Evolutionary conservation across 2,329 filamentous ascomycete species (phyloP).

Genomic region (Aureobasidium musti): DNA sequence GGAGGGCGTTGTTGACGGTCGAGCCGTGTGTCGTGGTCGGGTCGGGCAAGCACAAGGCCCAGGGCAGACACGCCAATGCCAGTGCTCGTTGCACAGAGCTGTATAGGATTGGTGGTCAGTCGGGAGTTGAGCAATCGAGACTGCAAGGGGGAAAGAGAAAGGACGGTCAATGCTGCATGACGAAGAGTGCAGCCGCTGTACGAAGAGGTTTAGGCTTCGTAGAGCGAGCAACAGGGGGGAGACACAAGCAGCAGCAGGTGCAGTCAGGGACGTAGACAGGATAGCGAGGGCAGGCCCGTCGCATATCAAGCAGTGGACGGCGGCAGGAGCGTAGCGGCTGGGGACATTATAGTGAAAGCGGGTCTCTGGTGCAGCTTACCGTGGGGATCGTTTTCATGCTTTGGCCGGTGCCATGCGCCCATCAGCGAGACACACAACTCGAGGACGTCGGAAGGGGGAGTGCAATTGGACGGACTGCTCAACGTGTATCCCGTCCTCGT

Average conservation of each 20-base stretch:
- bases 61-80: constrained; percentile 60
- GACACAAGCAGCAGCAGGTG: constrained; percentile 1
- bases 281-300: constrained; percentile 16
- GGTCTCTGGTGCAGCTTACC: constrained; percentile 39
- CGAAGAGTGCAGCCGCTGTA: constrained; percentile 16
- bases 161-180: constrained; percentile 27
- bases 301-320: constrained; percentile 16
- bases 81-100: constrained; percentile 66
- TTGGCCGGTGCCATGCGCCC: constrained; percentile 35
- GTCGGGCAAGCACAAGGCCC: constrained; percentile 59
- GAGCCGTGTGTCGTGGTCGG: constrained; percentile 41
- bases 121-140: background rate
- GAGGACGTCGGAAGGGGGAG: background rate
- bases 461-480: constrained; percentile 18
- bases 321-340: constrained; percentile 22
- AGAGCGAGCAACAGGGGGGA: constrained; percentile 20
- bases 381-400: constrained; percentile 53
- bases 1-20: background rate
- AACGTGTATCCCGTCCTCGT: constrained; percentile 24
- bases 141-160: constrained; percentile 11
- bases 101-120: constrained; percentile 35
- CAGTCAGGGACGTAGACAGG: constrained; percentile 14
- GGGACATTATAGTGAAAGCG: constrained; percentile 21
- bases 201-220: constrained; percentile 19
- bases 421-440: constrained; percentile 6